Evolutionary conservation across 2,329 filamentous ascomycete species (phyloP), one percentile per base, ranked within the genome.

Genomic region (Arachnopeziza araneosa): DNA sequence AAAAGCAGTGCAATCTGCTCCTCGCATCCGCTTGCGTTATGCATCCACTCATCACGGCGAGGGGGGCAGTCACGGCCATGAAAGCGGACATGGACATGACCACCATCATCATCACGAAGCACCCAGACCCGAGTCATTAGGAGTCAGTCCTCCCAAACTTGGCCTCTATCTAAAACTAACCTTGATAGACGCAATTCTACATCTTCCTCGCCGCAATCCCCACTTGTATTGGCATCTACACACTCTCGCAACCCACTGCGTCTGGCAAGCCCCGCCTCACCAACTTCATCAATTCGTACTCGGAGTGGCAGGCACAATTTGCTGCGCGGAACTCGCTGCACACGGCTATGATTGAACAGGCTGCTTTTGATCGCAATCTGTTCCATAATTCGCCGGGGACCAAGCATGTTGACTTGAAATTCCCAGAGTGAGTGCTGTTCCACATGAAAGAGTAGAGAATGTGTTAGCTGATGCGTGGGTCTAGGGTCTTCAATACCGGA

Each of bases 401-500:
- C 57, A 68, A 69, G 53, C 72, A 78, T 66, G 75, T 84, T 52
- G 78, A 84, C 22, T 72, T 89, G 72, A 82, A 75, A 70, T 85
- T 82, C 68, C 84, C 83, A 36, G 86, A 89, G 86, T 89, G 81
- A 63, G 85, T 82, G 57, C 50, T 56, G 12, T 19, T 14, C 30
- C 14, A 7, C 17, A 17, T 44, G 6, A 44, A 6, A 7, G 17
- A 6, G 36, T 3, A 44, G 36, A 44, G 36, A 44, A 44, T 14
- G 17, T 17, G 36, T 14, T 4, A 12, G 44, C 44, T 61, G 48
- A 62, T 54, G 12, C 8, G 49, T 55, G 21, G 26, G 9, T 67
- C 84, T 69, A 89, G 86, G 67, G 76, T 82, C 64, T 82, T 89
- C 75, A 88, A 88, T 70, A 74, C 76, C 23, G 81, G 83, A 56